Base-by-base conservation (phyloP, 1,284 basidiomycete species). In the Porodaedalea pini region DNA sequence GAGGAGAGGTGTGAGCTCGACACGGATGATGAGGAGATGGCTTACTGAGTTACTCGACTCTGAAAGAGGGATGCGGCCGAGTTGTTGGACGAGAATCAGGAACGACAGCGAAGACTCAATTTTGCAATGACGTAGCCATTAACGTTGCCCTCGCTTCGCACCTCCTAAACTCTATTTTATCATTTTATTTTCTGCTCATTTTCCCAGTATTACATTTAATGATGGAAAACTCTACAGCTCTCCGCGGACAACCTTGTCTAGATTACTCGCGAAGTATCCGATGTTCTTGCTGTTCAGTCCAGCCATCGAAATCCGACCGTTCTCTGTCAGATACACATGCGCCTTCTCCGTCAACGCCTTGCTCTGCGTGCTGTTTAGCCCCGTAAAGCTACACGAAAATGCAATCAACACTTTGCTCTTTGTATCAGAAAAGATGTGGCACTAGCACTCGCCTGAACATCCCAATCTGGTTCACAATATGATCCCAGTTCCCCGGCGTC, bases 401-500 rank as follows among this genome's bases (percentile, higher is more conserved):
- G 15, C 27, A 36, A 44, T 37, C 53, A 23, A 23, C 56, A 39
- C 60, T 43, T 40, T 11, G 54, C 63, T 44, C 36, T 5, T 19
- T 25, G 37, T 15, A 25, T 41, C 21, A 10, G 8, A 15, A 29
- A 15, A 4, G n/a, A 15, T n/a, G 19, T 27, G 27, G 7, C 4
- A n/a, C 25, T 36, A 8, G 41, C 19, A 68, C 83, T 63, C 69
- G 89, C 89, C 87, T 91, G 76, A 93, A 93, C 92, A 92, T 92
- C 58, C 92, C 93, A 70, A 95, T 95, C 78, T 96, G 93, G 58
- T 83, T 81, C 65, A 87, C 76, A 66, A 98, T 92, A 72, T 98
- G 94, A 19, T 86, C 81, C 96, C 96, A 99, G 62, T 79, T 83
- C 0, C 93, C 92, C 0, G 96, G 95, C 50, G 96, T 98, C 75